A percentile compares a stretch with the other conserved stretches of the same genome.
Conservation (phyloP, 2,329 filamentous ascomycete genomes). For the Fusarium succisae region DNA sequence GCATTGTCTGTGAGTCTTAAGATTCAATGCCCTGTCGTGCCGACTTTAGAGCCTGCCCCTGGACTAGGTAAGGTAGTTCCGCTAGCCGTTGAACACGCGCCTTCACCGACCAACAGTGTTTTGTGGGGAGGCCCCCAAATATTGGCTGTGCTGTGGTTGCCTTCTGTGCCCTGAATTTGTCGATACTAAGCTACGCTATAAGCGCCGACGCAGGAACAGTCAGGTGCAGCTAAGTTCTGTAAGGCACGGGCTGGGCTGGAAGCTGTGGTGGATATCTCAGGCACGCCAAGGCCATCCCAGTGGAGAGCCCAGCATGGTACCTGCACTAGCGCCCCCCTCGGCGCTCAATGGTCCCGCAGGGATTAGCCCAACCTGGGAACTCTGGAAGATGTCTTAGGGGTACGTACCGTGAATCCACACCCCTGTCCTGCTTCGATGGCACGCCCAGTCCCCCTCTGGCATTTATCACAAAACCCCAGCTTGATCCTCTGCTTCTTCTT, state of each 20-base stretch:
- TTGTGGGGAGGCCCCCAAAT: not conserved
- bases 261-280: not conserved
- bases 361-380: slow-evolving; percentile 22
- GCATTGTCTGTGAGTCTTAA: slow-evolving; percentile 1
- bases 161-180: not conserved
- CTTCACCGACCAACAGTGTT: slow-evolving; percentile 32
- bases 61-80: not conserved
- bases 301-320: slow-evolving; percentile 27
- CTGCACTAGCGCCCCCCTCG: slow-evolving; percentile 35
- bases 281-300: not conserved
- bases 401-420: slow-evolving; percentile 30
- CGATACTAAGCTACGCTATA: not conserved
- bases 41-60: slow-evolving; percentile 14
- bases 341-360: slow-evolving; percentile 30
- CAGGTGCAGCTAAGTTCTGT: not conserved
- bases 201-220: slow-evolving; percentile 32
- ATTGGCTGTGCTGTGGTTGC: not conserved
- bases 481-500: slow-evolving; percentile 23
- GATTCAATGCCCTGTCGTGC: slow-evolving; percentile 17
- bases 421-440: slow-evolving; percentile 1
- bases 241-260: slow-evolving; percentile 16
- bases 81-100: slow-evolving; percentile 30
- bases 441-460: slow-evolving; percentile 32
- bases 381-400: not conserved
- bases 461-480: slow-evolving; percentile 40